Evolutionary conservation across 768 basidiomycete genomes (phyloP).

Genomic region (Paxillus rubicundulus): DNA sequence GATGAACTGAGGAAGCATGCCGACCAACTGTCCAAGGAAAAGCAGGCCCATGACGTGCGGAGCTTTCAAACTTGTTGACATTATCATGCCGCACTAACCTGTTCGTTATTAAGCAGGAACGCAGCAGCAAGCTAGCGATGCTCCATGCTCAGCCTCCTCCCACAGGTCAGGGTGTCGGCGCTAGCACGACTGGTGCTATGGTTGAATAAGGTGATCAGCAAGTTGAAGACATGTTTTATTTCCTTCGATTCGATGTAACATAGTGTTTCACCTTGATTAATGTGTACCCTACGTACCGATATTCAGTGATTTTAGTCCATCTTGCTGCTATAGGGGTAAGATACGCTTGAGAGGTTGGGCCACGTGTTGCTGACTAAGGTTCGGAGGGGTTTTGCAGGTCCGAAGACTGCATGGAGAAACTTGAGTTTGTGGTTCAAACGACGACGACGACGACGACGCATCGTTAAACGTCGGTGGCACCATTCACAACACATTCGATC

Average conservation of each 20-base stretch:
- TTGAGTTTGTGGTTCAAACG: slow-evolving; percentile 24
- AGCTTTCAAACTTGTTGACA: neutral
- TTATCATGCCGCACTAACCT: neutral
- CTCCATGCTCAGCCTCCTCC: slow-evolving; percentile 3
- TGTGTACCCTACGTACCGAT: too few relatives aligned
- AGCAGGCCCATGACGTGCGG: slow-evolving; percentile 24
- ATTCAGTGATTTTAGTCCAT: too few relatives aligned
- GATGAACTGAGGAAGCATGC: slow-evolving; percentile 17
- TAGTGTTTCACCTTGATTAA: too few relatives aligned
- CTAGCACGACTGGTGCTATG: neutral
- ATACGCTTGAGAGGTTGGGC: too few relatives aligned
- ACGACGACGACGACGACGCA: slow-evolving; percentile 21
- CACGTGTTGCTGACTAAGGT: slow-evolving; percentile 24
- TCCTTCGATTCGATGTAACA: too few relatives aligned
- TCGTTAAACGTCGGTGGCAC: slow-evolving; percentile 7
- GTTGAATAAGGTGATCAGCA: neutral
- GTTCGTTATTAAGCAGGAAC: slow-evolving; percentile 14
- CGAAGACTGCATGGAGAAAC: neutral
- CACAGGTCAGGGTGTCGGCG: neutral
- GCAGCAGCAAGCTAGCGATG: slow-evolving; percentile 13
- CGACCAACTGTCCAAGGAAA: slow-evolving; percentile 20
- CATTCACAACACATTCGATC: slow-evolving; percentile 10
- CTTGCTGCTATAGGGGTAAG: too few relatives aligned
- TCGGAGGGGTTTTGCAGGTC: slow-evolving; percentile 15
- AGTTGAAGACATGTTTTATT: too few relatives aligned